phyloP scores from a whole-genome alignment of 352 stramenopile genomes.

The Blastocystis sp. region DNA sequence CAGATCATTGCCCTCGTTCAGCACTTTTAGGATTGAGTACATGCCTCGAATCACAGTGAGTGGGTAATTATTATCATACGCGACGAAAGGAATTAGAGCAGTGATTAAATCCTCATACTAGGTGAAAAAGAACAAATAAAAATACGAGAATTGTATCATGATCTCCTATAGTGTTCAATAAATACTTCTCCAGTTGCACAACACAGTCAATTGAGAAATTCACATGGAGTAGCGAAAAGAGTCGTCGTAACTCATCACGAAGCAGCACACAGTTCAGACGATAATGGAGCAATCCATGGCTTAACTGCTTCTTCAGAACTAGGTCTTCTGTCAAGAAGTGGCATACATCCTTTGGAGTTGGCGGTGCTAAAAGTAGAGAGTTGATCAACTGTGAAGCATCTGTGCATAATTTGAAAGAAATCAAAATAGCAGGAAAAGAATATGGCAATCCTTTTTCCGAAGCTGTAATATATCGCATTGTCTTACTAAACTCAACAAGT shows the following conservation, averaged over 20 bases:
- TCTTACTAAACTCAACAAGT: background rate
- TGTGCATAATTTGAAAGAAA: background rate
- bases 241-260: constrained; percentile 22
- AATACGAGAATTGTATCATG: background rate
- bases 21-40: background rate
- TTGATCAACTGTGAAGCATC: background rate
- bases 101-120: constrained; percentile 31
- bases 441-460: background rate
- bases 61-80: background rate
- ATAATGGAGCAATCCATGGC: background rate
- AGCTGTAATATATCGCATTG: background rate
- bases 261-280: background rate
- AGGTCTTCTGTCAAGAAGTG: background rate
- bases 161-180: background rate
- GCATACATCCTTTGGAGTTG: background rate
- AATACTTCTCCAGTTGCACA: background rate
- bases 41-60: background rate
- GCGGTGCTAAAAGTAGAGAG: background rate
- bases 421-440: background rate
- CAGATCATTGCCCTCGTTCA: background rate
- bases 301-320: background rate
- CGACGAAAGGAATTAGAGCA: background rate
- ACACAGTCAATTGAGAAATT: background rate
- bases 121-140: background rate
- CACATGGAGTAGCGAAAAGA: constrained; percentile 1